Conservation (phyloP, 2,329 filamentous ascomycete species). For the Alternaria angustiovoidea region DNA sequence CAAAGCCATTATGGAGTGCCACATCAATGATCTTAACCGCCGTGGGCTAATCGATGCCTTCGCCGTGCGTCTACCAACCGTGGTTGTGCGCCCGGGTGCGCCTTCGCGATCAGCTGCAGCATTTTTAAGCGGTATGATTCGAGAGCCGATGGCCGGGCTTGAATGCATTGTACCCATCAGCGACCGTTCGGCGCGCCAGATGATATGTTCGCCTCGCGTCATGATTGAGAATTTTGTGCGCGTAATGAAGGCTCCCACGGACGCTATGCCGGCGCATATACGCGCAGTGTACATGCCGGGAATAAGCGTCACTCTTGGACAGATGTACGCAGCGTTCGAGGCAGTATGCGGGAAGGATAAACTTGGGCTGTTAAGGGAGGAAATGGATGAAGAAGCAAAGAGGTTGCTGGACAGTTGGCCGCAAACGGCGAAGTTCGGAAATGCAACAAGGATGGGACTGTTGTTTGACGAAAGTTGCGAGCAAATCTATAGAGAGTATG, state of each 20-base stretch:
- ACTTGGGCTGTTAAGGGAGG: constrained; percentile 57
- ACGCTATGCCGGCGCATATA: constrained; percentile 49
- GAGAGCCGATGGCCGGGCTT: constrained; percentile 60
- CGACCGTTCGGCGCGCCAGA: constrained; percentile 57
- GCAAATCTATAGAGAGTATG: constrained; percentile 19
- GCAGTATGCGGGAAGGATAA: constrained; percentile 61
- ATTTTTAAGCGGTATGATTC: constrained; percentile 69
- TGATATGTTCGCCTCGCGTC: constrained; percentile 64
- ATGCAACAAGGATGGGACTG: constrained; percentile 11
- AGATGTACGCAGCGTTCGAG: constrained; percentile 63
- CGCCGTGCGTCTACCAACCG: constrained; percentile 65
- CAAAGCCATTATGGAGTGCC: constrained; percentile 66
- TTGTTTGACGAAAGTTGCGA: constrained; percentile 15
- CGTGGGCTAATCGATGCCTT: constrained; percentile 64
- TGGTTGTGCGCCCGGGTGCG: constrained; percentile 65
- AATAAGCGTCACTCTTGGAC: constrained; percentile 58
- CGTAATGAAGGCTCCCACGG: constrained; percentile 57
- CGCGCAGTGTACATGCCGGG: constrained; percentile 56
- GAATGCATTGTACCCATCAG: constrained; percentile 54
- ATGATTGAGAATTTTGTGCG: constrained; percentile 62
- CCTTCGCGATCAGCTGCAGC: constrained; percentile 66
- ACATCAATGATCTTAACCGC: constrained; percentile 67
- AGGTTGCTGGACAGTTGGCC: constrained; percentile 12
- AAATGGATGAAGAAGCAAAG: constrained; percentile 10
- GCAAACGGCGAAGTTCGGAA: constrained; percentile 5